Base-by-base conservation (phyloP, 2,329 filamentous ascomycete species). In the Ascochyta fabae region DNA sequence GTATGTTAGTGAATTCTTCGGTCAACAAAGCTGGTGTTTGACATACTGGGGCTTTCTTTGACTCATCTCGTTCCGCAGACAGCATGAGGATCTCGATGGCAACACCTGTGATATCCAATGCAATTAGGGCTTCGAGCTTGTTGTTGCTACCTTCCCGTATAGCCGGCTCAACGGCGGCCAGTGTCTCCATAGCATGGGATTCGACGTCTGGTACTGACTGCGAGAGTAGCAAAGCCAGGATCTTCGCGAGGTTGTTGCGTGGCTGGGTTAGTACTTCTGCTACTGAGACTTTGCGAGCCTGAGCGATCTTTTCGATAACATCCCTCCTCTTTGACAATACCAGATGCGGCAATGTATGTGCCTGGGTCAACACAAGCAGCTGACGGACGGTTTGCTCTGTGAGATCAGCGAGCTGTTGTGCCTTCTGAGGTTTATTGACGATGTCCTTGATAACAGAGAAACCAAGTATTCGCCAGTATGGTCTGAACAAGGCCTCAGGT, bases 391-490 rank as follows among this genome's bases (percentile, higher is more conserved):
- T 88, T 68, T 92, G 88, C 47, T 88, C 87, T 34, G 97, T 81
- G 27, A 98, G 77, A 61, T 96, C 92, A 23, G 92, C 91, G 44
- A 98, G 82, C 40, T 89, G 83, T 51, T 90, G 87, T 42, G 88
- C 88, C 69, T 93, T 89, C 66, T 95, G 91, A n/a, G 95, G 94
- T 42, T 89, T 86, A 43, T 85, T 83, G 22, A 88, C 83, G 58
- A 98, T 83, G 65, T 96, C 91, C 71, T 92, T 94, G 26, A 95
- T 88, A 2, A 91, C 88, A 45, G 88, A 84, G 56, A 94, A 89
- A 0, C 92, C 93, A 40, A 99, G 81, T 27, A 85, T 94, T 62
- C 87, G 86, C 93, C 94, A 98, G 73, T 92, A 98, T 0, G 94
- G 92, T 51, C 88, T 86, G 53, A 98, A 88, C 0, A 99, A 79